Conservation (phyloP, 2,329 filamentous ascomycete genomes). For the Aspergillus ochraceus region DNA sequence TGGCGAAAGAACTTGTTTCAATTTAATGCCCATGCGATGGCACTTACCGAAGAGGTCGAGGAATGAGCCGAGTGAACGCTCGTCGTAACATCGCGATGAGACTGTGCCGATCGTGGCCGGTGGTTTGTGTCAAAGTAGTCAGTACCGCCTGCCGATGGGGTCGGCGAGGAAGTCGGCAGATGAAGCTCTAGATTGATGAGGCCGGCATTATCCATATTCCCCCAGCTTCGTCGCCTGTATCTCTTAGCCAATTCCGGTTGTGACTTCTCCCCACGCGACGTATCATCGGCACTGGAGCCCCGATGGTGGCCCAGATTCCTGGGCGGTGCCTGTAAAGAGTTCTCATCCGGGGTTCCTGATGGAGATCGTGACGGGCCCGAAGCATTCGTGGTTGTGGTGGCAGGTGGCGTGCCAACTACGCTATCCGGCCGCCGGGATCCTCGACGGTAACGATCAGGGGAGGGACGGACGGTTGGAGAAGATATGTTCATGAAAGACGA, state of each 20-base stretch:
- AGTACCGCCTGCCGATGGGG: slow-evolving; percentile 33
- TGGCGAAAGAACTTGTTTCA: background rate
- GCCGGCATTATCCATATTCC: slow-evolving; percentile 57
- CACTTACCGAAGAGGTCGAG: slow-evolving; percentile 67
- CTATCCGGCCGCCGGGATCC: slow-evolving; percentile 58
- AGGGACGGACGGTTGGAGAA: slow-evolving; percentile 62
- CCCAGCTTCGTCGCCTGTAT: slow-evolving; percentile 80
- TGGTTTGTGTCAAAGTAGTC: slow-evolving; percentile 34
- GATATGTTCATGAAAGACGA: slow-evolving; percentile 53
- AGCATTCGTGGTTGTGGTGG: slow-evolving; percentile 4
- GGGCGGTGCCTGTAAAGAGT: slow-evolving; percentile 32
- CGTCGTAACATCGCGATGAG: slow-evolving; percentile 61
- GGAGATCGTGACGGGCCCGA: slow-evolving; percentile 6
- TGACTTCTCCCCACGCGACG: slow-evolving; percentile 53
- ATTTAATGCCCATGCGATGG: background rate
- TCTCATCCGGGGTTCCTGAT: slow-evolving; percentile 40
- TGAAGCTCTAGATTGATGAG: slow-evolving; percentile 37
- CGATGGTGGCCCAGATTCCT: slow-evolving; percentile 54
- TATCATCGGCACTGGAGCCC: slow-evolving; percentile 68
- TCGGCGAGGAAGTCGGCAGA: slow-evolving; percentile 32
- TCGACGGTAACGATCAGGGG: slow-evolving; percentile 82
- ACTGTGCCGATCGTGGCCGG: slow-evolving; percentile 40
- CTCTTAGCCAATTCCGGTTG: slow-evolving; percentile 70
- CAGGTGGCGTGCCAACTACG: slow-evolving; percentile 20
- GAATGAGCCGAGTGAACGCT: slow-evolving; percentile 55